Percentiles rank a stretch among this genome's conserved stretches.
Conservation (phyloP, 352 stramenopile genomes). For the Phytophthora pistaciae region DNA sequence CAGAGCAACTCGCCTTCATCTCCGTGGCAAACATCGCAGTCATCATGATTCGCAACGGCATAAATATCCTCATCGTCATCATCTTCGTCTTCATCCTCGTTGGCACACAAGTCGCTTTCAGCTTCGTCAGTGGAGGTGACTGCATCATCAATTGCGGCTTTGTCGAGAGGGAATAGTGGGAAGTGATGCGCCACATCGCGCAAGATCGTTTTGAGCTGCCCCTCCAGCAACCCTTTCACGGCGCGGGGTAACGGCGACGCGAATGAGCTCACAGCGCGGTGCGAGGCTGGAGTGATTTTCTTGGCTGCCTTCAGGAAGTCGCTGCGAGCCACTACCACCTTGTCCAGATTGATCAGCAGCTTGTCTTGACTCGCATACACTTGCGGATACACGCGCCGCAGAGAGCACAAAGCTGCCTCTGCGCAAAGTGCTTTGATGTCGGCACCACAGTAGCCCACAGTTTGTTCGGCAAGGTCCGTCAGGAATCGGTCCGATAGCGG, state of each 20-base stretch:
- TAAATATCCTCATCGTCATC: constrained; percentile 79
- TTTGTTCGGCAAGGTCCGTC: constrained; percentile 83
- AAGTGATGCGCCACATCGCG: constrained; percentile 61
- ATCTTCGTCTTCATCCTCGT: constrained; percentile 48
- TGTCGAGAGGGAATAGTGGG: constrained; percentile 70
- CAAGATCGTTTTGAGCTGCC: constrained; percentile 50
- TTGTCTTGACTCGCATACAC: constrained; percentile 88
- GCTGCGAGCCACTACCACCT: constrained; percentile 74
- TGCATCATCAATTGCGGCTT: constrained; percentile 49
- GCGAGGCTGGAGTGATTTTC: constrained; percentile 87
- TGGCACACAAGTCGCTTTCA: constrained; percentile 1
- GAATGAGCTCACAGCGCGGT: constrained; percentile 76
- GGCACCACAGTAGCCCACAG: constrained; percentile 91
- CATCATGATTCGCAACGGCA: constrained; percentile 58
- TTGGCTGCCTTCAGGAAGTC: constrained; percentile 78
- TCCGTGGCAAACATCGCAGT: constrained; percentile 78
- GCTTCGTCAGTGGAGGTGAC: constrained; percentile 16
- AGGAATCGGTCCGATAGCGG: constrained; percentile 64
- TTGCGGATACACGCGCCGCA: constrained; percentile 88
- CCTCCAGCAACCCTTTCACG: constrained; percentile 56
- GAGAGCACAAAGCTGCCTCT: constrained; percentile 89
- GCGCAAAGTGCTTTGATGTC: constrained; percentile 93
- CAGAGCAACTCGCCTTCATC: constrained; percentile 65
- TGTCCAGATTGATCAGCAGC: constrained; percentile 75
- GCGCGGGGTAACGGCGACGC: constrained; percentile 75